Evolutionary conservation across 805 yeast species (phyloP).

Genomic region (Lipomyces orientalis): DNA sequence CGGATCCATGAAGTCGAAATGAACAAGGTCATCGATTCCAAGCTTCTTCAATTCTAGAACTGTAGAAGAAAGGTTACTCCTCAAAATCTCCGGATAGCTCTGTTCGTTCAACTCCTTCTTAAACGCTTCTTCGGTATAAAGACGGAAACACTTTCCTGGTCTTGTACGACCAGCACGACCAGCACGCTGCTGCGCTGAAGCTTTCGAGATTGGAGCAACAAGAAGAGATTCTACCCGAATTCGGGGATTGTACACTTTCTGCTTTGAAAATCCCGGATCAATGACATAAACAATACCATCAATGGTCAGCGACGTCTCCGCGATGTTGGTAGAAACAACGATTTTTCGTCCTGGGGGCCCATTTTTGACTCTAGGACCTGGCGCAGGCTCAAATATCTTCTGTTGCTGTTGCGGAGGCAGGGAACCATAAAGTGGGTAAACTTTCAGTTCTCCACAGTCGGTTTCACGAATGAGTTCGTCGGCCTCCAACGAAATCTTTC

Average conservation of each 20-base stretch:
- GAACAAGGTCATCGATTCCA: conserved; percentile 94
- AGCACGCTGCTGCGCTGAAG: conserved; percentile 97
- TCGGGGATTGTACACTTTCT: conserved; percentile 95
- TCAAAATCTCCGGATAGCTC: conserved; percentile 91
- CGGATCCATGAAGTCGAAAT: conserved; percentile 98
- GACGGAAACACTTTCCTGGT: conserved; percentile 96
- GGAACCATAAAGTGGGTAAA: conserved; percentile 95
- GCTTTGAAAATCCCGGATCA: conserved; percentile 96
- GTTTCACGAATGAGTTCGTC: conserved; percentile 90
- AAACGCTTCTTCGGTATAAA: conserved; percentile 96
- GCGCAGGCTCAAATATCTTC: conserved; percentile 90
- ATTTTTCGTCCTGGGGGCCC: conserved; percentile 96
- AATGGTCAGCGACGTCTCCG: conserved; percentile 96
- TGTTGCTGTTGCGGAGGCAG: conserved; percentile 96
- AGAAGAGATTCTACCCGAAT: conserved; percentile 92
- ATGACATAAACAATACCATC: conserved; percentile 97
- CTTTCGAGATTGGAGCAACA: conserved; percentile 96
- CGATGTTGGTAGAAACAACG: conserved; percentile 91
- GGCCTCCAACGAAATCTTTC: conserved; percentile 83
- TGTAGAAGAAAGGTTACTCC: conserved; percentile 88
- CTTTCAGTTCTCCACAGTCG: conserved; percentile 84
- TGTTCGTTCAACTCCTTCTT: conserved; percentile 92
- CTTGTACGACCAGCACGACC: conserved; percentile 99
- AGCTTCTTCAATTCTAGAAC: conserved; percentile 91
- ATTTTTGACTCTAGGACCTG: conserved; percentile 67